Conservation (phyloP, 306 rosid species). For the Erythrophleum fordii region DNA sequence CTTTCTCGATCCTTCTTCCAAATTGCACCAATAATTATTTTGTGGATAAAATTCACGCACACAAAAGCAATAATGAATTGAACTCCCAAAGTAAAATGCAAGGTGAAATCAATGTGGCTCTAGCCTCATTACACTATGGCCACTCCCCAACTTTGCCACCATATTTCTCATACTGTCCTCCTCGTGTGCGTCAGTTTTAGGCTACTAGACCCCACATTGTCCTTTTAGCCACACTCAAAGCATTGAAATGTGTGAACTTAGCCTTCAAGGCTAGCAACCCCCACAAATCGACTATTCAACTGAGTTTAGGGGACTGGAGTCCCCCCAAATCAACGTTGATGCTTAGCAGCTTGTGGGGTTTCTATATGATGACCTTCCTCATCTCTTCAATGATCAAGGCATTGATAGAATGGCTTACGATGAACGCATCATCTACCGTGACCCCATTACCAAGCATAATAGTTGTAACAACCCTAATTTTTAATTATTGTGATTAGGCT, state of each 20-base stretch:
- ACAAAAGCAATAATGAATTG: not conserved
- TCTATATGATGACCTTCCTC: slow-evolving; percentile 78
- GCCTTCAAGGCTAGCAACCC: slow-evolving; percentile 18
- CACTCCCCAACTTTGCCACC: slow-evolving; percentile 48
- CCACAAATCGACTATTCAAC: slow-evolving; percentile 56
- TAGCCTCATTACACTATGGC: slow-evolving; percentile 48
- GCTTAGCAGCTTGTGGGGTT: slow-evolving; percentile 62
- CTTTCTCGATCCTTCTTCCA: too few species aligned
- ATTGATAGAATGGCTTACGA: slow-evolving; percentile 85
- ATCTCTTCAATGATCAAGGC: slow-evolving; percentile 87
- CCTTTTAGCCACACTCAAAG: slow-evolving; percentile 1
- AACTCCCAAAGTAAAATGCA: not conserved
- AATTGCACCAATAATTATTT: not conserved
- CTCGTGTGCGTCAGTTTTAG: slow-evolving; percentile 40
- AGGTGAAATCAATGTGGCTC: not conserved
- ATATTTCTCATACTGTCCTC: slow-evolving; percentile 48
- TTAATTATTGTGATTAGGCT: too few species aligned
- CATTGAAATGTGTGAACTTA: not conserved
- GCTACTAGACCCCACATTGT: slow-evolving; percentile 34
- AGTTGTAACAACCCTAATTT: too few species aligned
- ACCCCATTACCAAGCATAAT: slow-evolving; percentile 94
- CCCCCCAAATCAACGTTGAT: slow-evolving; percentile 58
- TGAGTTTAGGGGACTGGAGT: slow-evolving; percentile 68
- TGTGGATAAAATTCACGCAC: not conserved
- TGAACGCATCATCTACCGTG: slow-evolving; percentile 72